Evolutionary conservation across 116 monocot species (phyloP).

Genomic region (Iris pallida): DNA sequence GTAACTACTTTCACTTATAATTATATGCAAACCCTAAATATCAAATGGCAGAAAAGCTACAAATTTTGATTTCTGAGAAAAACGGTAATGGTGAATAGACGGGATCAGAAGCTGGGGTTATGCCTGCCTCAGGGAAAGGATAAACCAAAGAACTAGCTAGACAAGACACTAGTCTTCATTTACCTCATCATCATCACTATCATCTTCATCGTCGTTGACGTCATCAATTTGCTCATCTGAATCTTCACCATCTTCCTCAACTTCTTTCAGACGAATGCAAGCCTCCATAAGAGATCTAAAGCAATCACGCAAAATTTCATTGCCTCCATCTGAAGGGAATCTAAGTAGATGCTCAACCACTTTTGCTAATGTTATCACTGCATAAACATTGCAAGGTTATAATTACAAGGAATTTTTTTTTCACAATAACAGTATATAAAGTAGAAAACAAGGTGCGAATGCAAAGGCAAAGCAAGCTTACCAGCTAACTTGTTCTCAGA

Average conservation of each 20-base stretch:
- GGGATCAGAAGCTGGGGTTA: no score
- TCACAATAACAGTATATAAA: background rate
- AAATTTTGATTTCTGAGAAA: no score
- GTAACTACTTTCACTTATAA: no score
- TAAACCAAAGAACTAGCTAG: no score
- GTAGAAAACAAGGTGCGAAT: background rate
- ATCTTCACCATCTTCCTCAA: conserved; percentile 28
- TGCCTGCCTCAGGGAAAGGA: no score
- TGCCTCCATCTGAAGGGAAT: conserved; percentile 14
- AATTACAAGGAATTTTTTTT: no score
- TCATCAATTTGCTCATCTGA: conserved; percentile 23
- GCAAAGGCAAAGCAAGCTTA: conserved; percentile 21
- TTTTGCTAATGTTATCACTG: conserved; percentile 52
- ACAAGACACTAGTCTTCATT: no score
- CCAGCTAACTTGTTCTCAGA: conserved; percentile 76
- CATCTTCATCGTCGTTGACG: conserved; percentile 26
- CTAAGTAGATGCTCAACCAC: conserved; percentile 42
- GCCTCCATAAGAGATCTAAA: conserved; percentile 55
- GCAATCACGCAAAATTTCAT: conserved; percentile 32
- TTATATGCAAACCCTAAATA: no score
- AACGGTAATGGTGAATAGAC: no score
- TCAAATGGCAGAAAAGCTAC: no score
- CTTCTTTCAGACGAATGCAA: conserved; percentile 44
- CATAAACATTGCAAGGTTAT: conserved; percentile 16
- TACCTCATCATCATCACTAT: conserved; percentile 47